phyloP scores from a whole-genome alignment of 768 basidiomycete species.

The Gloeopeniophorella convolvens region DNA sequence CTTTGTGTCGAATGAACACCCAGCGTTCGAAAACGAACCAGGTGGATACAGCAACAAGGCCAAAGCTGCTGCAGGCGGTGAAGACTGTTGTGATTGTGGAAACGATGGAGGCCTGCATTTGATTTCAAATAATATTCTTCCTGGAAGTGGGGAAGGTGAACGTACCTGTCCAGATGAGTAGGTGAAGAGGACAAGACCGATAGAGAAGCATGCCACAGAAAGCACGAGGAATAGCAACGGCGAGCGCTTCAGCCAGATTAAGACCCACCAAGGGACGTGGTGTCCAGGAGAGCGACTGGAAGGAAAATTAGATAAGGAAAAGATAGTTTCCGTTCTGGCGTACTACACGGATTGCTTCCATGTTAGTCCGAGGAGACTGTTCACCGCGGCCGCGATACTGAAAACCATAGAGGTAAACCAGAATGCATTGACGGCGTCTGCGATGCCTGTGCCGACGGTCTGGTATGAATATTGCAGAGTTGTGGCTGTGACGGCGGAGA shows the following conservation, averaged over 20 bases:
- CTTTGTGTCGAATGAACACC: conserved; percentile 54
- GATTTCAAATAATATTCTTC: background rate
- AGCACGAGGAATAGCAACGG: conserved; percentile 78
- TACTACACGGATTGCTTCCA: conserved; percentile 85
- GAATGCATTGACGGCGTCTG: conserved; percentile 59
- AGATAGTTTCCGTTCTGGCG: conserved; percentile 26
- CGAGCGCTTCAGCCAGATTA: conserved; percentile 83
- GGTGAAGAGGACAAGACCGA: conserved; percentile 72
- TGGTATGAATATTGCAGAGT: conserved; percentile 64
- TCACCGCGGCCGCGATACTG: conserved; percentile 77
- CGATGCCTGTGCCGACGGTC: conserved; percentile 32
- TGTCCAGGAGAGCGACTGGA: conserved; percentile 68
- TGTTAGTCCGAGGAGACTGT: conserved; percentile 64
- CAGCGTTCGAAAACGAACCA: conserved; percentile 72
- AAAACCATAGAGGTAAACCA: conserved; percentile 76
- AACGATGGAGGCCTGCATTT: conserved; percentile 46
- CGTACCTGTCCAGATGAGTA: conserved; percentile 67
- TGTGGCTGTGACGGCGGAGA: conserved; percentile 69
- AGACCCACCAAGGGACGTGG: conserved; percentile 75
- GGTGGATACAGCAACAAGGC: conserved; percentile 59
- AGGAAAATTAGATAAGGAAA: background rate
- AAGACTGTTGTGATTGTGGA: conserved; percentile 71
- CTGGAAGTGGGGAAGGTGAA: background rate
- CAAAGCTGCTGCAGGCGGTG: conserved; percentile 67
- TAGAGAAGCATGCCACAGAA: conserved; percentile 77